Evolutionary conservation across 2,329 filamentous ascomycete species (phyloP).

Genomic region (Phaeosphaeriaceae sp.): DNA sequence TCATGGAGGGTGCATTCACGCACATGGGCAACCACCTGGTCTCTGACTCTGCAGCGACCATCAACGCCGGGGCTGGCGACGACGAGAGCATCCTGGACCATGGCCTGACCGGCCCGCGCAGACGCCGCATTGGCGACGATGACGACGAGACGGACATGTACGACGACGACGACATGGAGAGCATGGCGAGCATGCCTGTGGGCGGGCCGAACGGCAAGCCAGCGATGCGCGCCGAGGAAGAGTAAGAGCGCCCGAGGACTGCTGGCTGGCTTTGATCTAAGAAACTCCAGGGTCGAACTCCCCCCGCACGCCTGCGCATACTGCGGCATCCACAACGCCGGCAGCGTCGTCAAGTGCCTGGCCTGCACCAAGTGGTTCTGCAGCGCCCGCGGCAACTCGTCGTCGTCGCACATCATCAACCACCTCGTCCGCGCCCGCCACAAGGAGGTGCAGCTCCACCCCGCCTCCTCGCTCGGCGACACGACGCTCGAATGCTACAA

Average conservation of each 20-base stretch:
- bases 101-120: constrained; percentile 62
- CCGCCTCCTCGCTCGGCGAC: constrained; percentile 89
- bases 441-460: constrained; percentile 98
- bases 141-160: constrained; percentile 92
- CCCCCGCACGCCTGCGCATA: constrained; percentile 92
- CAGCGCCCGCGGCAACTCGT: constrained; percentile 94
- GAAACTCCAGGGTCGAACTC: constrained; percentile 63
- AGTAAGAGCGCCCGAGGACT: constrained; percentile 17
- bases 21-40: constrained; percentile 87
- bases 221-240: constrained; percentile 70
- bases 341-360: constrained; percentile 94
- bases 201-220: constrained; percentile 72
- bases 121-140: constrained; percentile 67
- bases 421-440: constrained; percentile 96
- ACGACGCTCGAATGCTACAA: constrained; percentile 99
- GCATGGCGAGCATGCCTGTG: constrained; percentile 79
- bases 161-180: constrained; percentile 74
- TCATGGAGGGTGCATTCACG: constrained; percentile 87
- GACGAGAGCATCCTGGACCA: constrained; percentile 84
- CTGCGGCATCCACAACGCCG: constrained; percentile 95
- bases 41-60: constrained; percentile 82
- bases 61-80: constrained; percentile 87
- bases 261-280: constrained; percentile 4
- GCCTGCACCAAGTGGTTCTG: constrained; percentile 99
- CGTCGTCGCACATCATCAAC: constrained; percentile 97